These are phyloP conservation scores for Crithidia mellificae DNA, from an alignment of 208 protist genomes.

Conservation along the genomic window DNA sequence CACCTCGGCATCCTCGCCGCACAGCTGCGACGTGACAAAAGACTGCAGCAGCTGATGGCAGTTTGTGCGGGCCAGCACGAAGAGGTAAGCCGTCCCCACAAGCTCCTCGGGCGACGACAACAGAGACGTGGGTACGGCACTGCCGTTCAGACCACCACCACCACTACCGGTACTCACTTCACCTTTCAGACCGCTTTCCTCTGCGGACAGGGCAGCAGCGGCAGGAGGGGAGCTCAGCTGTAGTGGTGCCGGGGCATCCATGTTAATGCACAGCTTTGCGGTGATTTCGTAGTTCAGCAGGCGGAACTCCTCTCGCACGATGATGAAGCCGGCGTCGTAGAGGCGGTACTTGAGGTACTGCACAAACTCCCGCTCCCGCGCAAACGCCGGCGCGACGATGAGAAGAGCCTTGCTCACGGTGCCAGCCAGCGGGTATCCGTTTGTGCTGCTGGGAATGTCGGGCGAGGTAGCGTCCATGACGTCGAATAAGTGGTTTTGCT, in stretches of 20 bases:
- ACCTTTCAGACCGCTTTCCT: not conserved
- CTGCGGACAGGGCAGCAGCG: not conserved
- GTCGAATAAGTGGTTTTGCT: not conserved
- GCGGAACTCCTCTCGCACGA: conserved; percentile 80
- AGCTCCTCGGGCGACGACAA: conserved; percentile 38
- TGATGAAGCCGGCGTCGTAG: conserved; percentile 84
- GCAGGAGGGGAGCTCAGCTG: conserved; percentile 18
- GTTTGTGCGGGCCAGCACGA: conserved; percentile 68
- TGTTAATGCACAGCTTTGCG: conserved; percentile 53
- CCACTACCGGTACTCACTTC: conserved; percentile 1
- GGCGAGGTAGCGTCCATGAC: conserved; percentile 6
- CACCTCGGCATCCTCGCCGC: conserved; percentile 44
- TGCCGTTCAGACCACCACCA: conserved; percentile 6
- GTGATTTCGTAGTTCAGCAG: conserved; percentile 76
- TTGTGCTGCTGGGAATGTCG: conserved; percentile 7
- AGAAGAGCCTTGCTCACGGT: conserved; percentile 68
- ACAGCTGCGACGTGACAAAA: conserved; percentile 52
- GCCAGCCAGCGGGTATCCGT: conserved; percentile 52
- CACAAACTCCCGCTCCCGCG: conserved; percentile 59
- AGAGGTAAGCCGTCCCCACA: conserved; percentile 72
- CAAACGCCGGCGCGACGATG: conserved; percentile 62
- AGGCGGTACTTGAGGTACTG: conserved; percentile 79
- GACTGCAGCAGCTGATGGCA: conserved; percentile 60
- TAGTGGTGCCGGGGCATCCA: conserved; percentile 42
- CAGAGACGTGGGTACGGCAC: conserved; percentile 28